Percentiles rank a stretch among this genome's conserved stretches.
Evolutionary conservation across 495 filamentous ascomycete genomes (phyloP).

Genomic region (Penicillium simplicissimum): DNA sequence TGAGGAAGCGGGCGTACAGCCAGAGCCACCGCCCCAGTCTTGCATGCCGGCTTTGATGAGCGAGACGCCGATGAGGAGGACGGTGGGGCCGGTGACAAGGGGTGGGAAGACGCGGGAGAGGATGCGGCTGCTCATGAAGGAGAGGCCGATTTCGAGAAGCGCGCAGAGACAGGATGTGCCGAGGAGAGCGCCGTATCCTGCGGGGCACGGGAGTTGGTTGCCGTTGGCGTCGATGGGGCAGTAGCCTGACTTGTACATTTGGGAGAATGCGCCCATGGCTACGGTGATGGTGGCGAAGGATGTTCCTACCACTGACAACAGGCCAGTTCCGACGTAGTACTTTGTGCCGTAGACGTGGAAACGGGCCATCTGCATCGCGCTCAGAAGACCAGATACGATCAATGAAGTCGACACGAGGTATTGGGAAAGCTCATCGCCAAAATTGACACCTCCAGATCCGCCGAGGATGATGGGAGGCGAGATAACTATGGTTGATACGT

Average conservation of each 20-base stretch:
- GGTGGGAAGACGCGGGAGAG: conserved; percentile 84
- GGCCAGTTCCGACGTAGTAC: conserved; percentile 84
- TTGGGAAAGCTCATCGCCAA: conserved; percentile 59
- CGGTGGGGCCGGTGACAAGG: conserved; percentile 83
- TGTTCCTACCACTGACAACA: conserved; percentile 77
- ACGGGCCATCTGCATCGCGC: conserved; percentile 79
- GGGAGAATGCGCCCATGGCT: conserved; percentile 69
- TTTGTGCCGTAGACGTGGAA: conserved; percentile 78
- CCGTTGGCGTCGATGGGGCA: conserved; percentile 67
- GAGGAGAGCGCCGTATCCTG: conserved; percentile 81
- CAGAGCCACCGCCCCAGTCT: conserved; percentile 81
- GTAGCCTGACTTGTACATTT: conserved; percentile 83
- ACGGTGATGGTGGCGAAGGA: conserved; percentile 88
- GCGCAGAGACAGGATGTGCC: conserved; percentile 66
- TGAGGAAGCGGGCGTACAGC: conserved; percentile 59
- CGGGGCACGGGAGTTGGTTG: conserved; percentile 72
- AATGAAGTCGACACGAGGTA: conserved; percentile 90
- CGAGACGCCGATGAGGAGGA: conserved; percentile 73
- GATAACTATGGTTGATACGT: conserved; percentile 50
- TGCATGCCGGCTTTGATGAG: conserved; percentile 77
- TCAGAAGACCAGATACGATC: conserved; percentile 82
- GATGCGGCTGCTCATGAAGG: conserved; percentile 60
- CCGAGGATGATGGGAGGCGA: conserved; percentile 79
- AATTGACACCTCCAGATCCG: conserved; percentile 64
- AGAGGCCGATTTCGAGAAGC: conserved; percentile 45